phyloP scores from a whole-genome alignment of 2,329 filamentous ascomycete species.

The Cryoendolithus antarcticus region DNA sequence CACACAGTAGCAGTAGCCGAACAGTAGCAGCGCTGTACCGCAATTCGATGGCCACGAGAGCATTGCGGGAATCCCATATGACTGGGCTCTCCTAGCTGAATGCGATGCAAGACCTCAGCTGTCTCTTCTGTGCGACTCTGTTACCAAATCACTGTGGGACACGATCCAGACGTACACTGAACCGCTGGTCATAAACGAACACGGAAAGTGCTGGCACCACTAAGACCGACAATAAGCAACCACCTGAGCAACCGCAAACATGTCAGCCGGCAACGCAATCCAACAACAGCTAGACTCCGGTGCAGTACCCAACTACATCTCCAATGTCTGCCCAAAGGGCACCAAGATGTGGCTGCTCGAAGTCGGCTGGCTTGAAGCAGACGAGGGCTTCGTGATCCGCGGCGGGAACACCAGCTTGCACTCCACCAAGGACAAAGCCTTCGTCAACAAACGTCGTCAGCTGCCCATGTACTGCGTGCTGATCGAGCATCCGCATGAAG shows the following conservation, averaged over 20 bases:
- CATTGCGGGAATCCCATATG: too few relatives aligned
- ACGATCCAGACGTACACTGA: too few relatives aligned
- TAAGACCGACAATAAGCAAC: not conserved
- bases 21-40: too few relatives aligned
- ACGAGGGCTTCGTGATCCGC: constrained; percentile 35
- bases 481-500: constrained; percentile 33
- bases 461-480: constrained; percentile 31
- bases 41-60: too few relatives aligned
- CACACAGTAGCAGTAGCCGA: too few relatives aligned
- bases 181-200: too few relatives aligned
- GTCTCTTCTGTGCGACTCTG: too few relatives aligned
- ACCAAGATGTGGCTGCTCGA: constrained; percentile 36
- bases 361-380: constrained; percentile 33
- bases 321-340: constrained; percentile 29
- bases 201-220: too few relatives aligned
- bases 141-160: too few relatives aligned
- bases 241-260: constrained; percentile 1
- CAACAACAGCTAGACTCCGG: constrained; percentile 20
- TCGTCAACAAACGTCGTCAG: constrained; percentile 30
- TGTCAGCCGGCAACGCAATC: constrained; percentile 10
- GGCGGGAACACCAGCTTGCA: constrained; percentile 28
- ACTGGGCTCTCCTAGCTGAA: too few relatives aligned
- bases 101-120: too few relatives aligned
- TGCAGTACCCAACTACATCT: constrained; percentile 21
- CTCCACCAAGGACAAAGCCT: constrained; percentile 23